Evolutionary conservation across 2,329 filamentous ascomycete genomes (phyloP), one percentile per base, ranked within the genome.

Genomic region (Colletotrichum destructivum): DNA sequence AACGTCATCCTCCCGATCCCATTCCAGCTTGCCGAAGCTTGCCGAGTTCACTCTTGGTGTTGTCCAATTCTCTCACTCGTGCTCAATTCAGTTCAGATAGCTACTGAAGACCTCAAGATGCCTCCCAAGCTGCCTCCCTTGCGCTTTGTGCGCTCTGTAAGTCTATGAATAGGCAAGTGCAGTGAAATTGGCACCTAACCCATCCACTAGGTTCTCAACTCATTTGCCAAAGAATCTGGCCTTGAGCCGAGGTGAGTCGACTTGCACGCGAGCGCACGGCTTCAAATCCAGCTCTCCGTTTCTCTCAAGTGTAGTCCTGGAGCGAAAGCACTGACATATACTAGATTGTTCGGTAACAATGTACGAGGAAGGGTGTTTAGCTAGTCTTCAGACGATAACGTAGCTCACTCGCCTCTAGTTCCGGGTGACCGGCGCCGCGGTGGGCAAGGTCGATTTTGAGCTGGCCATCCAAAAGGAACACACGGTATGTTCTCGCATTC

Each of bases 141-240:
- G 51, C 54, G 68, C 51, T 76, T 76, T 59, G 75, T 93, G 16
- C 86, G 86, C 81, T 90, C 89, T 55, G 91, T 93, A 82, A 75
- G 88, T 79, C 1, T 59, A 11, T n/a, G 5, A 26, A 13, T 12
- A 18, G 57, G 18, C 21, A 12, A 62, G 40, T 52, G 44, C 5
- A 35, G 31, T 31, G 8, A 35, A 40, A 23, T 40, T 4, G 2
- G 44, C 46, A 15, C 40, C 70, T 66, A 51, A 72, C 26, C 3
- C 68, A 51, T 16, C 49, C 21, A 21, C 1, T 70, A 96, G 94
- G 94, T 97, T 57, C 89, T 94, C 86, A 92, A 93, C 80, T 95
- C 94, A 2, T 98, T 98, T 82, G 90, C 93, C 84, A 89, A 89
- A 75, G 93, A 94, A 74, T 98, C 95, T 6, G 95, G 95, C 8